Evolutionary conservation across 176 grass and related monocot genomes (phyloP).

Genomic region (Raddia distichophylla): DNA sequence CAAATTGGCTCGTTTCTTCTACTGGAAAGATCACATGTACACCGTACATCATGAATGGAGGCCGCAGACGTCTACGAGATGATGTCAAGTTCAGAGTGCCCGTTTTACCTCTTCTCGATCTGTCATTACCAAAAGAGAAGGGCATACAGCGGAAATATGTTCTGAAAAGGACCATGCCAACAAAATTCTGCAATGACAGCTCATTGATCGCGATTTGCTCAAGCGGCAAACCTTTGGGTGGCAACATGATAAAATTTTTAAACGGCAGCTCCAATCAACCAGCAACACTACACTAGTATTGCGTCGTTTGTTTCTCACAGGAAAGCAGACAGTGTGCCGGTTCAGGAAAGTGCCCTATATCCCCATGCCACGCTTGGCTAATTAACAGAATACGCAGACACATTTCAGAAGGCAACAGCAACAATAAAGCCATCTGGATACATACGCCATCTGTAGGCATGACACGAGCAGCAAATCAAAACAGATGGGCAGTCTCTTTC

Average conservation of each 20-base stretch:
- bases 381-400: background rate
- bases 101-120: too few species aligned
- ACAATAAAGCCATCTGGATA: conserved; percentile 9
- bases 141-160: background rate
- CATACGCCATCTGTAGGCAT: conserved; percentile 29
- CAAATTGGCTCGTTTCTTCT: too few species aligned
- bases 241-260: background rate
- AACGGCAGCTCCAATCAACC: background rate
- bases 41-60: too few species aligned
- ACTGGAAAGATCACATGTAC: too few species aligned
- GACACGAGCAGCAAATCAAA: conserved; percentile 5
- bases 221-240: background rate
- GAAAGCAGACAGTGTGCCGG: conserved; percentile 14
- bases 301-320: background rate
- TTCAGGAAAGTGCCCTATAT: background rate
- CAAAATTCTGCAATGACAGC: background rate
- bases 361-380: background rate
- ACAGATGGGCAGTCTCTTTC: conserved; percentile 30
- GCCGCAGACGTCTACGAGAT: too few species aligned
- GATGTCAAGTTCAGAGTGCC: too few species aligned
- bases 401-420: conserved; percentile 1
- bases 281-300: background rate
- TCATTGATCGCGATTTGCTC: background rate
- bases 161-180: background rate
- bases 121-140: background rate